Conservation (phyloP, 176 grass and related monocot species). For the Musa acuminata region DNA sequence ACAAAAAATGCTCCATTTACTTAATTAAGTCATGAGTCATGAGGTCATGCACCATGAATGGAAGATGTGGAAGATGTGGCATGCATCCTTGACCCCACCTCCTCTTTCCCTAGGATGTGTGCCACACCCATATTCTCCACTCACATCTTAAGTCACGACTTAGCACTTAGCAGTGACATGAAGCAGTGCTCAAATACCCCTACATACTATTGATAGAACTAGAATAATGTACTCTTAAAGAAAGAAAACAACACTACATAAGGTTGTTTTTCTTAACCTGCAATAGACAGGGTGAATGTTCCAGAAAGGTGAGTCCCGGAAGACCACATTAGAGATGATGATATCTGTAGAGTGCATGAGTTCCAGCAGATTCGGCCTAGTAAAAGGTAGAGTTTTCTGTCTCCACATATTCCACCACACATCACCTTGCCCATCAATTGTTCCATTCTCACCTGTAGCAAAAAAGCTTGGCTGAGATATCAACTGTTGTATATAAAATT, state of each 20-base stretch:
- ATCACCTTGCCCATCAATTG: conserved; percentile 72
- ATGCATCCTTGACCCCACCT: too few relatives aligned
- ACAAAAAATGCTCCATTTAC: too few relatives aligned
- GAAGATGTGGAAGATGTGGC: too few relatives aligned
- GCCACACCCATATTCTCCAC: too few relatives aligned
- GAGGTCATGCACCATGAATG: too few relatives aligned
- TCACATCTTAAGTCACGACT: too few relatives aligned
- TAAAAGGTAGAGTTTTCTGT: conserved; percentile 56
- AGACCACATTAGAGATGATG: conserved; percentile 58
- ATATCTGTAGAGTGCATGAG: conserved; percentile 59
- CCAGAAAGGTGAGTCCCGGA: conserved; percentile 79
- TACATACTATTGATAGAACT: too few relatives aligned
- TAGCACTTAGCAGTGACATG: too few relatives aligned
- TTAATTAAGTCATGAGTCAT: too few relatives aligned
- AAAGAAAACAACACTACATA: neutral
- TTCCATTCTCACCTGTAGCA: conserved; percentile 65
- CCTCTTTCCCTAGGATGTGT: too few relatives aligned
- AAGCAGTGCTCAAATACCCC: too few relatives aligned
- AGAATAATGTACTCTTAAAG: neutral
- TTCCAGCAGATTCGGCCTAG: conserved; percentile 70
- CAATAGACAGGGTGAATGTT: conserved; percentile 96
- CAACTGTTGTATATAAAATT: neutral
- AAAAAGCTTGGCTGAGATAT: neutral
- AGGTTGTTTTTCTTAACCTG: conserved; percentile 32
- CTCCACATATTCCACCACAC: conserved; percentile 97